These are phyloP conservation scores for Mucor circinelloides DNA, from an alignment of 371 early-diverging fungal species.

Conservation along the genomic window DNA sequence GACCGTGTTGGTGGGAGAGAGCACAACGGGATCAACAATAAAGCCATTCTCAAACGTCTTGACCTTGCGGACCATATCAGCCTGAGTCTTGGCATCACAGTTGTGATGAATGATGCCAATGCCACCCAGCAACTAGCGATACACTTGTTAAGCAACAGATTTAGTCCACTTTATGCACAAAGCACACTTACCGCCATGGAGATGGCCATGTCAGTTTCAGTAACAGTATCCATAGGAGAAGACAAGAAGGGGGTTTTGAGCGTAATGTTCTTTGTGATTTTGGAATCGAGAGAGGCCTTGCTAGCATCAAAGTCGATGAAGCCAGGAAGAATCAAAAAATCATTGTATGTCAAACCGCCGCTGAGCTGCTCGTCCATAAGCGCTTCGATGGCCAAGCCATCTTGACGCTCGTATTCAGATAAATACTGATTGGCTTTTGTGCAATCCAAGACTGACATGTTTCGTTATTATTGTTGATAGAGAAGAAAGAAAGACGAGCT, in stretches of 20 bases:
- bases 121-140: constrained; percentile 78
- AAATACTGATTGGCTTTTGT: constrained; percentile 22
- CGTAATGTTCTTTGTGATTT: constrained; percentile 82
- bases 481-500: neutral
- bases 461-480: neutral
- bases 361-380: constrained; percentile 69
- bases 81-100: constrained; percentile 92
- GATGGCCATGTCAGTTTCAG: constrained; percentile 96
- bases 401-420: constrained; percentile 45
- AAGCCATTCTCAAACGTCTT: constrained; percentile 98
- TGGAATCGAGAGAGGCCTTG: constrained; percentile 73
- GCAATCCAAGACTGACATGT: constrained; percentile 20
- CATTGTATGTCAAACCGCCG: constrained; percentile 96
- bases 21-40: constrained; percentile 89
- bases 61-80: constrained; percentile 95
- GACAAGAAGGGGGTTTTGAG: constrained; percentile 94
- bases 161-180: too few species aligned
- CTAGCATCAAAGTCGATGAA: constrained; percentile 91
- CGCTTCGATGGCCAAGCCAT: constrained; percentile 80
- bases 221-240: constrained; percentile 98
- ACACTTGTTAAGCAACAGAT: neutral
- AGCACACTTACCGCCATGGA: constrained; percentile 87
- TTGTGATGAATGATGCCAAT: constrained; percentile 97
- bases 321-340: constrained; percentile 95
- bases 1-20: constrained; percentile 82